Conservation (phyloP, 768 basidiomycete genomes). For the Pleurotus djamor region DNA sequence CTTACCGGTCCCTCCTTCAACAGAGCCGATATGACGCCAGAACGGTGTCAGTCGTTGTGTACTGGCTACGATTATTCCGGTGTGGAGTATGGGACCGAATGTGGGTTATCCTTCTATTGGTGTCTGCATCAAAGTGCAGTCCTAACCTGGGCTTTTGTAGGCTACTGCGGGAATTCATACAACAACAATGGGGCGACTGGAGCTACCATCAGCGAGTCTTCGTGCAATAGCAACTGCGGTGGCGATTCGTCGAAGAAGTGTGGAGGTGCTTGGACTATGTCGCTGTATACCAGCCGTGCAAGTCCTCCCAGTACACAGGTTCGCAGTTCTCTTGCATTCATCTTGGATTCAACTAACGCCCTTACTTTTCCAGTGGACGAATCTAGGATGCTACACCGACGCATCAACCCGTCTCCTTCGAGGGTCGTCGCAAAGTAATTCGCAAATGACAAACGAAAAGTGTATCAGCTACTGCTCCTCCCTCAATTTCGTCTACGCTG, state of each 20-base stretch:
- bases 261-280: conserved; percentile 15
- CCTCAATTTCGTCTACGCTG: conserved; percentile 28
- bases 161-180: conserved; percentile 23
- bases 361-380: conserved; percentile 18
- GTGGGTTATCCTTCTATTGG: conserved; percentile 2
- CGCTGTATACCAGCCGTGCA: conserved; percentile 14
- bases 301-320: not conserved
- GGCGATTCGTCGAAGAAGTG: conserved; percentile 14
- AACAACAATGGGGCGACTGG: conserved; percentile 29
- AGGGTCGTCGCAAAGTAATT: conserved; percentile 12
- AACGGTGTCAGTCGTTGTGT: conserved; percentile 26
- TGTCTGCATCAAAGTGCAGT: not conserved
- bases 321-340: not conserved
- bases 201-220: conserved; percentile 13
- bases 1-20: conserved; percentile 23
- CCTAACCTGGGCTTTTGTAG: conserved; percentile 8
- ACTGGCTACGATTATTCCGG: conserved; percentile 26
- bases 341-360: not conserved
- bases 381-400: conserved; percentile 30
- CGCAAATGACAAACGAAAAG: conserved; percentile 25
- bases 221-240: conserved; percentile 17
- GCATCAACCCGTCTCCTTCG: conserved; percentile 25
- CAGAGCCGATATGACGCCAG: conserved; percentile 26
- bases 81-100: conserved; percentile 25
- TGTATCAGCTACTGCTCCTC: conserved; percentile 24